Evolutionary conservation across 768 basidiomycete species (phyloP), one percentile per base, ranked within the genome.

Genomic region (Russula olivacea): DNA sequence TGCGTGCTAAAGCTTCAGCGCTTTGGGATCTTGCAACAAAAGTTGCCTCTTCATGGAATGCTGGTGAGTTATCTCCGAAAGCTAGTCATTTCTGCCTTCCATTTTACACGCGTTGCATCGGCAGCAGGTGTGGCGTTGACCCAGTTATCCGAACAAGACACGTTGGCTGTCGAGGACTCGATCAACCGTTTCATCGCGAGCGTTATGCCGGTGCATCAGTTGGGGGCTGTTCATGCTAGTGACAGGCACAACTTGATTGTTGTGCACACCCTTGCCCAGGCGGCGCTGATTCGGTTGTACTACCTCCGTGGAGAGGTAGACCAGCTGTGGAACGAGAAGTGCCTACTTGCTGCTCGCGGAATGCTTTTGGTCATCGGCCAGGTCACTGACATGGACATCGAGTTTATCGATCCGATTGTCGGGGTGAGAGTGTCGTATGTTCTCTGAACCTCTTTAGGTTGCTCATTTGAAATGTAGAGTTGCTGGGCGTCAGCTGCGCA

Each of bases 1-100:
- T 89, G 67, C 83, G 87, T 65, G 85, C 80, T 58, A 91, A 91
- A 73, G 87, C 88, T 19, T 85, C 89, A n/a, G 80, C 87, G 12
- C 78, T 92, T 25, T 87, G 86, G 68, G 81, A 89, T 55, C 82
- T 82, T 51, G 88, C 89, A 38, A 81, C 85, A 66, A 76, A 77
- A 60, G 73, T 90, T 43, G 78, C 85, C 25, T 78, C 80, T 25
- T 79, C 74, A 67, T 89, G 85, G 85, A 81, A 79, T 70, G 73
- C 81, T 65, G 79, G 87, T 87, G 76, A 66, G 72, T 73, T 59
- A 63, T 62, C 59, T 49, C 55, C 28, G 51, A 45, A 45, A 23
- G 63, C 61, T 61, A 66, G 47, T 69, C 60, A 10, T 45, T 58
- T 45, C n/a, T 32, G 41, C 59, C 43, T 28, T 28, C 23, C 25